phyloP scores from a whole-genome alignment of 164 flowering plant species.

The Hamamelis virginiana region DNA sequence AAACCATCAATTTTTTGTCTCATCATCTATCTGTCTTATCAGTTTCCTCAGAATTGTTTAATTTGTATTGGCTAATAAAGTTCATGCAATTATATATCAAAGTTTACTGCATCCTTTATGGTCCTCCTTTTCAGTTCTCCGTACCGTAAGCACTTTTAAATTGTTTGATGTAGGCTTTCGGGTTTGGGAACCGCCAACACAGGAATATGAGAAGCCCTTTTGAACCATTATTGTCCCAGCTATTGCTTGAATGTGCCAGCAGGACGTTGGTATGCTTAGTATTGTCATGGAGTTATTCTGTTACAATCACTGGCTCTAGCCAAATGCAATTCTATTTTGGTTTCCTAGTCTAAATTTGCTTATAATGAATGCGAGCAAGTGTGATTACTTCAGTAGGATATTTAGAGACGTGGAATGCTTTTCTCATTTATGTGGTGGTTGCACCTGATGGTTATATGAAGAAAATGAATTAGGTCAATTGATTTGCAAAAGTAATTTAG shows the following conservation, averaged over 20 bases:
- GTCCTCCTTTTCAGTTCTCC: background rate
- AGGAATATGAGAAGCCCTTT: conserved; percentile 55
- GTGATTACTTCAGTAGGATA: background rate
- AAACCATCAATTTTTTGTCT: background rate
- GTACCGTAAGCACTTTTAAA: background rate
- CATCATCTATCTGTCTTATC: background rate
- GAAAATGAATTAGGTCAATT: background rate
- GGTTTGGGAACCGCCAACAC: conserved; percentile 58
- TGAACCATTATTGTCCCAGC: conserved; percentile 16
- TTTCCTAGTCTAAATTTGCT: conserved; percentile 4
- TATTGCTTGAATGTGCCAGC: background rate
- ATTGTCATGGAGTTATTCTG: conserved; percentile 4
- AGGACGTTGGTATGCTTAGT: conserved; percentile 7
- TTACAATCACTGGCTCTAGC: background rate
- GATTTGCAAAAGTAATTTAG: background rate
- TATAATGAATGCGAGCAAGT: background rate
- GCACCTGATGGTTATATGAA: too few relatives aligned
- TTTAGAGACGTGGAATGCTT: conserved; percentile 1
- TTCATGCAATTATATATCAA: background rate
- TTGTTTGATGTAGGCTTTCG: conserved; percentile 42
- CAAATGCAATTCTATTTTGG: background rate
- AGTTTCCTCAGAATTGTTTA: background rate
- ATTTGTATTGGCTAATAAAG: background rate
- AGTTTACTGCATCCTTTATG: background rate
- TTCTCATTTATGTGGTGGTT: background rate